Conservation (phyloP, 495 filamentous ascomycete species). For the Aspergillus affinis region DNA sequence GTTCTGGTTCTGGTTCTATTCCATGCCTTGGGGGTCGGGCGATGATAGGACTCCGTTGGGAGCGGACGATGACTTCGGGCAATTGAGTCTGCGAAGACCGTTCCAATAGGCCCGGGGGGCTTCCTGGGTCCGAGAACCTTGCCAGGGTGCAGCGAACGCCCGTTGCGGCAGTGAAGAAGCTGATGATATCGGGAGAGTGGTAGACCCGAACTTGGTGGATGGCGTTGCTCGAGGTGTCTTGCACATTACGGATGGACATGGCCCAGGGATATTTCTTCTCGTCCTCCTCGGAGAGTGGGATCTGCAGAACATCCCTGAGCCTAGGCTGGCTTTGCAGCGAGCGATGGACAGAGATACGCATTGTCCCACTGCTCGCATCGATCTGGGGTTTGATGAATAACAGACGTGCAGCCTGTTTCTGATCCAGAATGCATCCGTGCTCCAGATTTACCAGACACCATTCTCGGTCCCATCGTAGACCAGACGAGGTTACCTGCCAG, state of each 20-base stretch:
- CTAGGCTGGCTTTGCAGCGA: conserved; percentile 1
- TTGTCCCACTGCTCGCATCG: background rate
- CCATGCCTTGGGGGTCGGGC: background rate
- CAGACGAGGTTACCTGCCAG: conserved; percentile 1
- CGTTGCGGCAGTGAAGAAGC: conserved; percentile 2
- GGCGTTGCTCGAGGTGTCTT: background rate
- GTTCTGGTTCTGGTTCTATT: background rate
- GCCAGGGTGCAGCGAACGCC: conserved; percentile 4
- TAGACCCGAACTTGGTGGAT: background rate
- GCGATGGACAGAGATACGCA: background rate
- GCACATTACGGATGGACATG: background rate
- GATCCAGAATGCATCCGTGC: conserved; percentile 1
- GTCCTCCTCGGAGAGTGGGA: background rate
- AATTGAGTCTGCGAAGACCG: too few species aligned
- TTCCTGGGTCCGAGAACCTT: background rate
- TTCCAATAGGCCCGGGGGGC: background rate
- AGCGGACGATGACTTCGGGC: too few species aligned
- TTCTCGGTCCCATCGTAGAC: conserved; percentile 10
- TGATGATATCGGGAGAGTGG: background rate
- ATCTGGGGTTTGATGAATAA: conserved; percentile 9
- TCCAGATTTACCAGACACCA: conserved; percentile 9
- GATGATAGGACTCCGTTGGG: background rate
- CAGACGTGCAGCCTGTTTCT: conserved; percentile 5
- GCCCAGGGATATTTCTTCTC: background rate
- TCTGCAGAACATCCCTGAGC: background rate